phyloP scores from a whole-genome alignment of 192 early-diverging fungal species.

The Obelidium mucronatum region DNA sequence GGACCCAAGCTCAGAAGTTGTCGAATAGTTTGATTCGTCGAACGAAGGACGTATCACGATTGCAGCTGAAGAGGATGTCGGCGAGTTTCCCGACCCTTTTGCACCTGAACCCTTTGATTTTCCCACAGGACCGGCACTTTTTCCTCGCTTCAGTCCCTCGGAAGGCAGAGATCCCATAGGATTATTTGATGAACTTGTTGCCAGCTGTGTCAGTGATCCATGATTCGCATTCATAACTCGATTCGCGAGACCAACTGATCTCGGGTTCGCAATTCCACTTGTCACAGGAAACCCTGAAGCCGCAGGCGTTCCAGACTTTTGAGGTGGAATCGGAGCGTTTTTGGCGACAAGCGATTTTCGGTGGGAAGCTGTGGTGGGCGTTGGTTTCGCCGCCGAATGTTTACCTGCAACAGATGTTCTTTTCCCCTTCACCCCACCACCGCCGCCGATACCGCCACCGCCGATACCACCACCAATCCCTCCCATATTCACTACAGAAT shows the following conservation, averaged over 20 bases:
- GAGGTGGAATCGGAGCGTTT: neutral
- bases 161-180: neutral
- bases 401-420: neutral
- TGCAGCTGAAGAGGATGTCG: neutral
- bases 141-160: slow-evolving; percentile 18
- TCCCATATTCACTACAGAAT: neutral
- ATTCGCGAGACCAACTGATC: slow-evolving; percentile 2
- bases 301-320: neutral
- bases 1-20: slow-evolving; percentile 17
- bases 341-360: neutral
- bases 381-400: neutral
- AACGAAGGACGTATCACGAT: too few species aligned
- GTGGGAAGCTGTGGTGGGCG: neutral
- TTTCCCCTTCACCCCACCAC: neutral
- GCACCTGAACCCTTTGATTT: neutral
- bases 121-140: slow-evolving; percentile 12
- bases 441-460: neutral
- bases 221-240: slow-evolving; percentile 9
- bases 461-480: neutral
- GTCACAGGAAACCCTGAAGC: neutral
- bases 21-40: slow-evolving; percentile 4
- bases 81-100: neutral
- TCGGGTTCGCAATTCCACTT: neutral
- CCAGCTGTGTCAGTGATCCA: slow-evolving; percentile 2
- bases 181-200: neutral